phyloP scores from a whole-genome alignment of 148 eudicot species.

The Fagopyrum tataricum region DNA sequence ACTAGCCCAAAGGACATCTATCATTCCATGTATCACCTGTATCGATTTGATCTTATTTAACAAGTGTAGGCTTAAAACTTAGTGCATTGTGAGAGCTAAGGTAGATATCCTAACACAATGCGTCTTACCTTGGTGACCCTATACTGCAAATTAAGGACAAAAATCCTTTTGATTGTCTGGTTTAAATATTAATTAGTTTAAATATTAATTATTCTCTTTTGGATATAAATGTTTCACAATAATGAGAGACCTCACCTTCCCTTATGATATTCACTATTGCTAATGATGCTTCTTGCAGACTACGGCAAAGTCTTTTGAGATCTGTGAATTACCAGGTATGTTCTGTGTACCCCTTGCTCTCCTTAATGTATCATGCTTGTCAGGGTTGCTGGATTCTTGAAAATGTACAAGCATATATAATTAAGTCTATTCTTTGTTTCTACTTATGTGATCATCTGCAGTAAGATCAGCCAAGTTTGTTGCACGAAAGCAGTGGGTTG shows the following conservation, averaged over 20 bases:
- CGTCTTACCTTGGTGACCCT: background rate
- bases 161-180: background rate
- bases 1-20: background rate
- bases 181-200: background rate
- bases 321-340: conserved; percentile 55
- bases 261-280: background rate
- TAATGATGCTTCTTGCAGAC: conserved; percentile 31
- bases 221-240: background rate
- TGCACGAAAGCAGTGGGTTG: conserved; percentile 34
- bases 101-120: background rate
- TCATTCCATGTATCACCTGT: background rate
- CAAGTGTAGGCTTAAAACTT: background rate
- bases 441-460: conserved; percentile 14
- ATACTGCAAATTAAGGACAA: background rate
- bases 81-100: background rate
- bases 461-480: conserved; percentile 35
- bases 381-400: background rate
- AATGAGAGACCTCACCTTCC: background rate
- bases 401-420: background rate
- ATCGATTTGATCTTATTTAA: background rate
- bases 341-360: background rate
- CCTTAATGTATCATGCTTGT: too few species aligned
- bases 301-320: conserved; percentile 61
- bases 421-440: background rate
- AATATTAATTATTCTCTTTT: background rate